Evolutionary conservation across 345 rosid genomes (phyloP), one percentile per base, ranked within the genome.

Genomic region (Mercurialis annua): DNA sequence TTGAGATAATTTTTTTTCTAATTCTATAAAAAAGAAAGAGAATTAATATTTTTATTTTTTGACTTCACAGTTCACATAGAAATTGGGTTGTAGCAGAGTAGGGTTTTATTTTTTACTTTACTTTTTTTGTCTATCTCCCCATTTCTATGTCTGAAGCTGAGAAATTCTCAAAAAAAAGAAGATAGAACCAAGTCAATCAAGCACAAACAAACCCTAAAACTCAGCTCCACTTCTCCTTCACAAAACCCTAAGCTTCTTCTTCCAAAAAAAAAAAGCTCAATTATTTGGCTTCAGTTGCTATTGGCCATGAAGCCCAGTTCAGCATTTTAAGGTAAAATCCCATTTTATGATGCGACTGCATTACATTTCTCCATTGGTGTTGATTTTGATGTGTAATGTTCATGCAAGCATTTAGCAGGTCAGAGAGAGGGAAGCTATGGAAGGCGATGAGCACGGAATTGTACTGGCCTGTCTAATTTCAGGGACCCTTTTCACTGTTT

Each of bases 401-500:
- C 73, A 60, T 66, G 84, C 69, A 29, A 61, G 9, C 30, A 24
- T 49, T 67, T 71, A 71, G 47, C 62, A 89, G 96, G 85, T 72
- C 75, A 74, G 72, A 76, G 76, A 74, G 76, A 74, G 76, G 74
- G 86, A 68, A 75, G 83, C 85, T 83, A 93, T 93, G 99, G 92
- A 87, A 82, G 87, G 87, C 77, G 87, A 88, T 64, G 87, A 83
- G 67, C 83, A 74, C 59, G 82, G 75, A 76, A 68, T 84, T 73
- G 77, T 81, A 44, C 69, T 94, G 77, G 87, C 96, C 63, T 91
- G 97, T 72, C 75, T 82, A 48, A 81, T 89, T 81, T 89, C 93
- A 53, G 97, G 99, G 80, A 71, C 89, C 84, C 93, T 94, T 76
- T 91, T 87, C 59, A 59, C 86, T 2, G 81, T 84, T 83, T 73